phyloP scores from a whole-genome alignment of 164 flowering plant species.

The Euptelea pleiosperma region DNA sequence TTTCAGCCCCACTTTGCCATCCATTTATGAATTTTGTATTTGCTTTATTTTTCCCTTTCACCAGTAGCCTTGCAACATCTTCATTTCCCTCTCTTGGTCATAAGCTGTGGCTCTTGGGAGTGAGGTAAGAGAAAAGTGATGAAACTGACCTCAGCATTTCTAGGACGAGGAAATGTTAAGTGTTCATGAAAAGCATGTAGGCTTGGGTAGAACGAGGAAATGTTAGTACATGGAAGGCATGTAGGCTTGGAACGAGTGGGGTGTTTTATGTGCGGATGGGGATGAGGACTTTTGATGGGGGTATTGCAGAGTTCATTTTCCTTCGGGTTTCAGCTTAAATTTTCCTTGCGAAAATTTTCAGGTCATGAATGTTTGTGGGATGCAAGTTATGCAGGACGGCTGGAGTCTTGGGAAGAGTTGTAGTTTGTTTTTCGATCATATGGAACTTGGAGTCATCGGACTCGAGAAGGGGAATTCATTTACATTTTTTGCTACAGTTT shows the following conservation, averaged over 20 bases:
- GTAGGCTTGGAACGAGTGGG: background rate
- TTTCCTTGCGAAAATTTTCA: slow-evolving; percentile 37
- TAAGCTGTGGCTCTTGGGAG: background rate
- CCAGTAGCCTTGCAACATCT: too few species aligned
- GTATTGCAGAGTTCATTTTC: slow-evolving; percentile 8
- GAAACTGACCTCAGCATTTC: background rate
- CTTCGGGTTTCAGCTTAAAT: slow-evolving; percentile 24
- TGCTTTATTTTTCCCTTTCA: too few species aligned
- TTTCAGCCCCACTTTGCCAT: slow-evolving; percentile 30
- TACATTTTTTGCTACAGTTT: too few species aligned
- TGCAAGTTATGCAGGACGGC: too few species aligned
- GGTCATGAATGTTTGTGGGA: slow-evolving; percentile 32
- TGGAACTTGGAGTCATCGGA: slow-evolving; percentile 4
- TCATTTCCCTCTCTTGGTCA: background rate
- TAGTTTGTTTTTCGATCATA: slow-evolving; percentile 1
- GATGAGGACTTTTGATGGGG: slow-evolving; percentile 1
- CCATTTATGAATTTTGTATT: too few species aligned
- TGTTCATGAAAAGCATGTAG: too few species aligned
- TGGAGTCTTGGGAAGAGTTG: slow-evolving; percentile 31
- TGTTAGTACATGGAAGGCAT: slow-evolving; percentile 6
- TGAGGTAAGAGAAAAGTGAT: background rate
- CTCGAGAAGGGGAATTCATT: background rate
- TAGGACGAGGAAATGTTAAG: too few species aligned
- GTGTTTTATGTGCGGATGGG: background rate
- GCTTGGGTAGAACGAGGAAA: slow-evolving; percentile 3